A percentile compares a stretch with the other conserved stretches of the same genome.
phyloP scores from a whole-genome alignment of 2,329 filamentous ascomycete genomes.

The Botrytis cinerea region DNA sequence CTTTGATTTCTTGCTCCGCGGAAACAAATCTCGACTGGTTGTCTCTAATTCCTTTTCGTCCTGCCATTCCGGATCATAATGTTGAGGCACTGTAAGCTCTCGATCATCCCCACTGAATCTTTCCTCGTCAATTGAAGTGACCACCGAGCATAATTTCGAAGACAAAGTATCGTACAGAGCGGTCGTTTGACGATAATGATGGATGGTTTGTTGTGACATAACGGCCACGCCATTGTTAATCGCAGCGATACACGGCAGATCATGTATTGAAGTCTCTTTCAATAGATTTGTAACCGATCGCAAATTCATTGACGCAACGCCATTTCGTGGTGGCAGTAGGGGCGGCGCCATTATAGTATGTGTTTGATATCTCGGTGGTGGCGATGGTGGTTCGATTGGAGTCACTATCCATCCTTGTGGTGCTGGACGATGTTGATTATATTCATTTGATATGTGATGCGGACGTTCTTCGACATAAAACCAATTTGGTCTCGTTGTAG shows the following conservation, averaged over 20 bases:
- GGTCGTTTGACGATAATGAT: conserved; percentile 50
- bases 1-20: conserved; percentile 40
- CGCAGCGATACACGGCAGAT: conserved; percentile 41
- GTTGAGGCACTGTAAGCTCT: conserved; percentile 47
- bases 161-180: conserved; percentile 61
- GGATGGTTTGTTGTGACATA: conserved; percentile 48
- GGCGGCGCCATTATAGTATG: conserved; percentile 20
- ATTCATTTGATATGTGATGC: conserved; percentile 2
- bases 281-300: conserved; percentile 42
- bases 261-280: conserved; percentile 43
- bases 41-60: conserved; percentile 31
- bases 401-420: conserved; percentile 32
- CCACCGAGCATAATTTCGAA: conserved; percentile 64
- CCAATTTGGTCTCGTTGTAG: not conserved
- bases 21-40: conserved; percentile 26
- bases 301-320: conserved; percentile 31
- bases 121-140: conserved; percentile 72
- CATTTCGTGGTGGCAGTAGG: conserved; percentile 28
- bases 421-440: conserved; percentile 20
- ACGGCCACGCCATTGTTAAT: conserved; percentile 49
- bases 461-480: conserved; percentile 17
- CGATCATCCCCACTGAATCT: conserved; percentile 54
- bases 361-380: conserved; percentile 15
- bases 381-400: conserved; percentile 21
- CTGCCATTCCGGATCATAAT: conserved; percentile 29